Evolutionary conservation across 108 stramenopile genomes (phyloP).

Genomic region (Conticribra guillardii): DNA sequence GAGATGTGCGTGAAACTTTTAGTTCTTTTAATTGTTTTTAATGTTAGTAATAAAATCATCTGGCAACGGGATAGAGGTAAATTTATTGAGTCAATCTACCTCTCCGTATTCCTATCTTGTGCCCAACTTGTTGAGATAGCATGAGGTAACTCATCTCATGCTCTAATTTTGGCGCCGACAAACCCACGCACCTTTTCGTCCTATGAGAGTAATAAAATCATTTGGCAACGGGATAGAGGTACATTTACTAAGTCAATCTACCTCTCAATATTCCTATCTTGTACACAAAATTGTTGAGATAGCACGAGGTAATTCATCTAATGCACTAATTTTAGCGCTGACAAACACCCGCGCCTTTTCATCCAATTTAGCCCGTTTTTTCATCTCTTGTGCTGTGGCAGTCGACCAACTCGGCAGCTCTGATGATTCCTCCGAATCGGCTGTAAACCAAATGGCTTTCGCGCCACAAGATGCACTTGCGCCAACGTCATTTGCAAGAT

Average conservation of each 20-base stretch:
- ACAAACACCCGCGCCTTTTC: conserved; percentile 18
- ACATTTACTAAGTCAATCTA: too few species aligned
- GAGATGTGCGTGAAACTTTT: conserved; percentile 3
- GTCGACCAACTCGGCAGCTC: conserved; percentile 51
- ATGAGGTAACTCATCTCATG: conserved; percentile 21
- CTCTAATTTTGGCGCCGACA: conserved; percentile 17
- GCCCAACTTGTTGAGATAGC: conserved; percentile 10
- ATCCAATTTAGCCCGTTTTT: conserved; percentile 29
- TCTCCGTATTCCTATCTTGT: conserved; percentile 37
- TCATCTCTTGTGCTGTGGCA: conserved; percentile 50
- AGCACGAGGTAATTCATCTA: conserved; percentile 25
- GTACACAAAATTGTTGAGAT: conserved; percentile 6
- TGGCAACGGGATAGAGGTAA: too few species aligned
- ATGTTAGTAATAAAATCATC: background rate
- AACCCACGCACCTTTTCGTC: conserved; percentile 15
- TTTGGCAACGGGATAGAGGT: too few species aligned
- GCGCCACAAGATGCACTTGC: conserved; percentile 65
- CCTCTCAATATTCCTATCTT: conserved; percentile 45
- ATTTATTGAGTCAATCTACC: too few species aligned
- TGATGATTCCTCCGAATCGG: conserved; percentile 17
- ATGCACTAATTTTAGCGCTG: conserved; percentile 12
- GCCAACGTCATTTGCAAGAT: conserved; percentile 80
- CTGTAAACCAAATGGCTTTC: conserved; percentile 59
- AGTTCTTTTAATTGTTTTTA: background rate
- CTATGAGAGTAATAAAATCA: background rate